Conservation (phyloP, 2,329 filamentous ascomycete species). For the Talaromyces sp. region DNA sequence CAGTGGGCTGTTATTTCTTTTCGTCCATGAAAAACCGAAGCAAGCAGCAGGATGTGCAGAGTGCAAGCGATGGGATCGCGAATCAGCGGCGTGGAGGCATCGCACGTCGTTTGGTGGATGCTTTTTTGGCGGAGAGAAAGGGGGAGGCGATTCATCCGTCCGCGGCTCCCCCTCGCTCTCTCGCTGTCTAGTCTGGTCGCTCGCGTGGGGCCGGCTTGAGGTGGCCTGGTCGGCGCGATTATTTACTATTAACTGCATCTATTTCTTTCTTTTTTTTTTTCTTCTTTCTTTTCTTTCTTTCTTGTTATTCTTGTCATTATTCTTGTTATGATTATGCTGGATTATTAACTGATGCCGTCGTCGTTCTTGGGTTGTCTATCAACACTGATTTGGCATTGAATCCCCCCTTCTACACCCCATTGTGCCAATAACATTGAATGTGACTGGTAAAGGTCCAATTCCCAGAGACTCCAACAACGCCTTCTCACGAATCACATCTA, state of each 20-base stretch:
- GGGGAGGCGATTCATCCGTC: background rate
- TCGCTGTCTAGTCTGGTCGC: background rate
- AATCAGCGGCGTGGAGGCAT: background rate
- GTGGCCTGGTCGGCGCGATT: background rate
- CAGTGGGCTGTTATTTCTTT: background rate
- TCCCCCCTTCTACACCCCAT: no score
- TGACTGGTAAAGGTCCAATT: background rate
- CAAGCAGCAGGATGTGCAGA: background rate
- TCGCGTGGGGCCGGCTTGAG: background rate
- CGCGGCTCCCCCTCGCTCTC: background rate
- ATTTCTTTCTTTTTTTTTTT: no score
- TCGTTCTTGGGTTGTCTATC: no score
- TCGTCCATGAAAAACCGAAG: background rate
- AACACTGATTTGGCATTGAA: background rate
- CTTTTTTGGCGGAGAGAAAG: background rate
- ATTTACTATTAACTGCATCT: background rate
- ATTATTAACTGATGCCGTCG: no score
- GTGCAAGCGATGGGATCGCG: background rate
- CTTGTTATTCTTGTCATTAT: background rate
- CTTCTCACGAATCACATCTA: no score
- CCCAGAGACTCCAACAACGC: background rate
- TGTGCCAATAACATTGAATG: no score
- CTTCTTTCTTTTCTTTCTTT: background rate
- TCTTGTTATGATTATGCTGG: background rate
- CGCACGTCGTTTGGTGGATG: background rate